These are phyloP conservation scores for Acorus gramineus DNA, from an alignment of 106 monocot species.

Conservation along the genomic window DNA sequence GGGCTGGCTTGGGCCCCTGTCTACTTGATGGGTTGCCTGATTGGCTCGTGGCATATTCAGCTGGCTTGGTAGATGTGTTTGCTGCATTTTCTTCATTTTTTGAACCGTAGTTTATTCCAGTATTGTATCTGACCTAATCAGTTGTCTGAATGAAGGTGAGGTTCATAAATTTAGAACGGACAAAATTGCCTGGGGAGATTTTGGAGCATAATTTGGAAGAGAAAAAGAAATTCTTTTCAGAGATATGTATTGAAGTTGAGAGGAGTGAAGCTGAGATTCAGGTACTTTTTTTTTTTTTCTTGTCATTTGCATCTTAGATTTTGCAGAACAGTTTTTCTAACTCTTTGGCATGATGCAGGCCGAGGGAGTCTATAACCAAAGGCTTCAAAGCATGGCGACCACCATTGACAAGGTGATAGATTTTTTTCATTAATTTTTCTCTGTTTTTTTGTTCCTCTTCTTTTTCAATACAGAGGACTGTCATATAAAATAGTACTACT, in stretches of 20 bases:
- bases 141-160: slow-evolving; percentile 54
- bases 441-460: background rate
- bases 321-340: background rate
- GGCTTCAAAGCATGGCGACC: slow-evolving; percentile 82
- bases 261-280: slow-evolving; percentile 83
- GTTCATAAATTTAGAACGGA: slow-evolving; percentile 89
- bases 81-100: background rate
- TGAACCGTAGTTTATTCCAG: background rate
- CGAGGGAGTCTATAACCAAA: slow-evolving; percentile 86
- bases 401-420: slow-evolving; percentile 85
- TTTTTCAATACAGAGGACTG: background rate
- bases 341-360: slow-evolving; percentile 32
- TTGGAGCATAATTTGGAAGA: slow-evolving; percentile 85
- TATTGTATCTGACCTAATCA: no score
- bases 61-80: slow-evolving; percentile 56
- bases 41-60: slow-evolving; percentile 96
- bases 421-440: background rate
- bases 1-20: slow-evolving; percentile 86
- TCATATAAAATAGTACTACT: no score
- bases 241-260: slow-evolving; percentile 70
- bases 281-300: slow-evolving; percentile 16
- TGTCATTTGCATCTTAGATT: background rate
- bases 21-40: slow-evolving; percentile 78
- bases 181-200: slow-evolving; percentile 83
- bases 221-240: slow-evolving; percentile 80